These are phyloP conservation scores for Ceratocystis diversiconidia DNA, from an alignment of 2,329 filamentous ascomycete species.

Conservation along the genomic window DNA sequence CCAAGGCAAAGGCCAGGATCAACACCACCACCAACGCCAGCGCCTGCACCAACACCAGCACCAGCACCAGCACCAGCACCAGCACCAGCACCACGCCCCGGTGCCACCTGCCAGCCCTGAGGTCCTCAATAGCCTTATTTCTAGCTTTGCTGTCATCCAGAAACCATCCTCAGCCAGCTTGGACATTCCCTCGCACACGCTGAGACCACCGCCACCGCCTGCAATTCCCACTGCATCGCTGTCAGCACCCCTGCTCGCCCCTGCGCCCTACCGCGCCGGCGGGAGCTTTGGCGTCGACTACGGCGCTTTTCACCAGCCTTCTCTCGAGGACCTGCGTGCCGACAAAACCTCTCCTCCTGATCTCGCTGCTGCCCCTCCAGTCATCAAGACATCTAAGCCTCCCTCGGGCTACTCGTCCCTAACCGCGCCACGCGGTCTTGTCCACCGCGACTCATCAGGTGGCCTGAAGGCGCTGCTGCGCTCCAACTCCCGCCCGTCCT, in stretches of 20 bases:
- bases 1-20: no score
- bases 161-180: conserved; percentile 8
- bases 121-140: conserved; percentile 16
- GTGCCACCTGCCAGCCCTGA: conserved; percentile 15
- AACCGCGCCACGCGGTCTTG: conserved; percentile 47
- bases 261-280: conserved; percentile 17
- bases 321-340: conserved; percentile 32
- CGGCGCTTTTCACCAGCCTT: conserved; percentile 44
- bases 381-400: conserved; percentile 68
- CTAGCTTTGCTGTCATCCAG: conserved; percentile 17
- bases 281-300: conserved; percentile 61
- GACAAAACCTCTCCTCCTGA: conserved; percentile 38
- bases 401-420: conserved; percentile 61
- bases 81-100: not conserved
- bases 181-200: conserved; percentile 4
- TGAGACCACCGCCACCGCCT: conserved; percentile 12
- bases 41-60: not conserved
- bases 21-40: no score
- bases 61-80: not conserved
- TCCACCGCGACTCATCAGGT: conserved; percentile 33
- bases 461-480: conserved; percentile 48
- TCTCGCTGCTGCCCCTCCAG: conserved; percentile 49
- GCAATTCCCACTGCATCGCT: conserved; percentile 3
- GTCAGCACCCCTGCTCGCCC: conserved; percentile 8
- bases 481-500: conserved; percentile 44